A percentile compares a stretch with the other conserved stretches of the same genome.
Evolutionary conservation across 2,329 filamentous ascomycete genomes (phyloP).

Genomic region (Neopestalotiopsis rosae): DNA sequence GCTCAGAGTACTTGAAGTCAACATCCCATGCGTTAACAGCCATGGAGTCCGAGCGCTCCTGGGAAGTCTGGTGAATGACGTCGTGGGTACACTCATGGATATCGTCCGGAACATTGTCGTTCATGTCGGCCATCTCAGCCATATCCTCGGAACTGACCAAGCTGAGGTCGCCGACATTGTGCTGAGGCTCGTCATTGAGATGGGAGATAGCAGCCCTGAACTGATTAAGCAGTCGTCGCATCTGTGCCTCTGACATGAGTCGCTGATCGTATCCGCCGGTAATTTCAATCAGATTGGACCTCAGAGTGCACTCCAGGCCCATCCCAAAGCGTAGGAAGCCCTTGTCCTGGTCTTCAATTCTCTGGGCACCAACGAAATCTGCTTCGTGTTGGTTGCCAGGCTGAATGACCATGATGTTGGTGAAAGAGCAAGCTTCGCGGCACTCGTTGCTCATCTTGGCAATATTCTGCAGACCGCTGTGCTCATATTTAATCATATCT

Average conservation of each 20-base stretch:
- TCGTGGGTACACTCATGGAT: constrained; percentile 13
- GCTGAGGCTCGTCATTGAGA: constrained; percentile 5
- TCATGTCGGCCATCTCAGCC: constrained; percentile 10
- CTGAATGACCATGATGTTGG: constrained; percentile 8
- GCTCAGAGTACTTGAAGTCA: constrained; percentile 33
- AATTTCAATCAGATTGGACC: constrained; percentile 8
- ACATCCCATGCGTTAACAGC: constrained; percentile 37
- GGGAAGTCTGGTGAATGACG: background rate
- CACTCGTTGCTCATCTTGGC: background rate
- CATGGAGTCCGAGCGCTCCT: background rate
- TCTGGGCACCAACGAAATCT: constrained; percentile 16
- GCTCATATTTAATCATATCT: constrained; percentile 12
- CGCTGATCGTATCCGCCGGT: constrained; percentile 1
- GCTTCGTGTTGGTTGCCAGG: constrained; percentile 15
- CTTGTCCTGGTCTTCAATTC: constrained; percentile 6
- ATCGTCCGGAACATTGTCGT: constrained; percentile 7
- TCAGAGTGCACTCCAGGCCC: constrained; percentile 8
- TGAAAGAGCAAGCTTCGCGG: constrained; percentile 7
- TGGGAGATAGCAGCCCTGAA: background rate
- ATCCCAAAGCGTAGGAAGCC: background rate
- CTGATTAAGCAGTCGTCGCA: constrained; percentile 12
- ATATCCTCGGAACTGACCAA: constrained; percentile 11
- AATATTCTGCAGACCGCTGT: constrained; percentile 15
- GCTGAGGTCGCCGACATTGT: background rate
- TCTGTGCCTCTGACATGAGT: constrained; percentile 8